phyloP scores from a whole-genome alignment of 495 filamentous ascomycete species.

The Xylaria grammica region DNA sequence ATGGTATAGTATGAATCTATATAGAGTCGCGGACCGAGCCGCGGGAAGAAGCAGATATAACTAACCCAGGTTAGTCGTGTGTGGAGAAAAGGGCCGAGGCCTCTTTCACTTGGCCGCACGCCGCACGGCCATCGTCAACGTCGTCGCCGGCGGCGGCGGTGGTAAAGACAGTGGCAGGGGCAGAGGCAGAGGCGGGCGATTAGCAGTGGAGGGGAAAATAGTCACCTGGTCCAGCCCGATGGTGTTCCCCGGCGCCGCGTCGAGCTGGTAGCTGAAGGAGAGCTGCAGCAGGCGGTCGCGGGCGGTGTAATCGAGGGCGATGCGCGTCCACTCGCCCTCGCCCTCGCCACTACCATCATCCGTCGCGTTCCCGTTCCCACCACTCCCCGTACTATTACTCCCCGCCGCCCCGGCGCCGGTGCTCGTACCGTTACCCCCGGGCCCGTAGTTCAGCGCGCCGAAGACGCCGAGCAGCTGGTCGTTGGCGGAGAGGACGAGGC shows the following conservation, averaged over 20 bases:
- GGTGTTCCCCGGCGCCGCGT: conserved; percentile 3
- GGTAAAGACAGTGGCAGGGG: not conserved
- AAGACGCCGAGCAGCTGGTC: conserved; percentile 15
- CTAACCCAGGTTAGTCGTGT: not conserved
- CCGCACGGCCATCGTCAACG: conserved; percentile 7
- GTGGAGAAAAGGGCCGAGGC: not conserved
- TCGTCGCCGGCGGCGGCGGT: not conserved
- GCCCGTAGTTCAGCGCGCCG: conserved; percentile 21
- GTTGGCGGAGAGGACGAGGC: conserved; percentile 29
- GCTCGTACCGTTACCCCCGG: not conserved
- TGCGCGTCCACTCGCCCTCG: conserved; percentile 7
- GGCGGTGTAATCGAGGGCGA: conserved; percentile 11
- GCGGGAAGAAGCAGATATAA: too few relatives aligned
- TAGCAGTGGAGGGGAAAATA: not conserved
- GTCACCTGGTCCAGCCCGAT: conserved; percentile 22
- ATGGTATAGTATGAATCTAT: too few relatives aligned
- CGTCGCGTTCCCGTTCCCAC: not conserved
- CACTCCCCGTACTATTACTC: not conserved
- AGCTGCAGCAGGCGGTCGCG: conserved; percentile 22
- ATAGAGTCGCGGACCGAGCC: too few relatives aligned
- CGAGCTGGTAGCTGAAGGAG: conserved; percentile 15
- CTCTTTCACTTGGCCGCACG: not conserved
- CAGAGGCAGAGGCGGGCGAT: not conserved
- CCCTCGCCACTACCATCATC: not conserved
- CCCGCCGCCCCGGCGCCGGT: not conserved